Evolutionary conservation across 495 filamentous ascomycete species (phyloP).

Genomic region (Bombardia bombarda): DNA sequence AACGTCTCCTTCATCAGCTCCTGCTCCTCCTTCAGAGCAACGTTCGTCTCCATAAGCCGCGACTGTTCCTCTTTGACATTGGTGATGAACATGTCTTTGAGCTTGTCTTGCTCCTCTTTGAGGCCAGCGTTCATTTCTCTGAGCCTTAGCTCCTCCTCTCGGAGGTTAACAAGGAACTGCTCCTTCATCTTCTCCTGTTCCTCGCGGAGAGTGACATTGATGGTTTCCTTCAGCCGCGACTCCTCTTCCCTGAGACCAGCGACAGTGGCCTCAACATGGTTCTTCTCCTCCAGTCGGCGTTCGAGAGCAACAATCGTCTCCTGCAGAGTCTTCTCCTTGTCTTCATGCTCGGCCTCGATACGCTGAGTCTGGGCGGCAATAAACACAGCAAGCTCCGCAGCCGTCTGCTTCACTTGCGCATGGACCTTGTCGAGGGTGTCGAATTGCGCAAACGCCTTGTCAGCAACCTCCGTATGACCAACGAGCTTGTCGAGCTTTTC

Average conservation of each 20-base stretch:
- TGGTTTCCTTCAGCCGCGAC: constrained; percentile 29
- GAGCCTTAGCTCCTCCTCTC: constrained; percentile 17
- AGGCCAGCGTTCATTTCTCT: constrained; percentile 34
- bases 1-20: constrained; percentile 17
- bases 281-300: constrained; percentile 65
- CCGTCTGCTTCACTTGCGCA: constrained; percentile 77
- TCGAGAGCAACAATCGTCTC: constrained; percentile 77
- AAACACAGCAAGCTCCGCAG: constrained; percentile 79
- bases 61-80: constrained; percentile 61
- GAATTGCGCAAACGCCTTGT: constrained; percentile 51
- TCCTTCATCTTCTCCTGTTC: constrained; percentile 36
- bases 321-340: constrained; percentile 71
- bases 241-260: constrained; percentile 42
- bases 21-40: constrained; percentile 19
- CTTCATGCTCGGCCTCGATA: constrained; percentile 70
- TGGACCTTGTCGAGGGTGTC: constrained; percentile 85
- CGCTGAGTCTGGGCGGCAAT: constrained; percentile 70
- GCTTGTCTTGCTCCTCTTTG: constrained; percentile 53
- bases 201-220: constrained; percentile 37
- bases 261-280: constrained; percentile 68
- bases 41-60: constrained; percentile 33
- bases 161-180: constrained; percentile 18
- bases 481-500: constrained; percentile 83
- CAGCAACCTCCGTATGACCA: constrained; percentile 50
- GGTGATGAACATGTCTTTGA: constrained; percentile 46